These are phyloP conservation scores for Mycena latifolia DNA, from an alignment of 768 basidiomycete species.

Conservation along the genomic window DNA sequence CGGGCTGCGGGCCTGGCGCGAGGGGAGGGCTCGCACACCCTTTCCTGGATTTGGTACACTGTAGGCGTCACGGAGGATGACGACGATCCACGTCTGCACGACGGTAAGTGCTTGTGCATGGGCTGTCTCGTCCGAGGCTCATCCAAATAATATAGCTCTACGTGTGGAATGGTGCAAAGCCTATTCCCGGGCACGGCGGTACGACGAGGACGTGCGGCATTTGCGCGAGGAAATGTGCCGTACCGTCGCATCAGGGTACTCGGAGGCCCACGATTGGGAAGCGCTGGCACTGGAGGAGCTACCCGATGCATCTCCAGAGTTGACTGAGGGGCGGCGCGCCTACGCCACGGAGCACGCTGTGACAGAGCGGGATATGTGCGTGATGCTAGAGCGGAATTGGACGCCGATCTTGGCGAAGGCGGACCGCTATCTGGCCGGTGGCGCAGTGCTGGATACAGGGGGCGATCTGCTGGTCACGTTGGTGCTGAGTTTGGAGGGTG, in stretches of 20 bases:
- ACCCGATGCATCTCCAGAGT: not conserved
- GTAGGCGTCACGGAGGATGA: not conserved
- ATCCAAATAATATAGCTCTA: too few species aligned
- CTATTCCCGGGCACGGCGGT: constrained; percentile 21
- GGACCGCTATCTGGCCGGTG: not conserved
- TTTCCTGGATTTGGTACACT: constrained; percentile 18
- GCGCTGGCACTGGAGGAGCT: not conserved
- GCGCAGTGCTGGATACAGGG: not conserved
- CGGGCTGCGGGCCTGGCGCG: not conserved
- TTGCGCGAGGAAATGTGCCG: constrained; percentile 38
- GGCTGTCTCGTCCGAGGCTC: too few species aligned
- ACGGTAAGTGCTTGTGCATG: too few species aligned
- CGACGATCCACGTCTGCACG: not conserved
- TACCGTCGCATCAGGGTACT: not conserved
- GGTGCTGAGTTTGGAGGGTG: too few species aligned
- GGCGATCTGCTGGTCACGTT: not conserved
- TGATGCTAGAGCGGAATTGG: not conserved
- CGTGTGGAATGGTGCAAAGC: constrained; percentile 2
- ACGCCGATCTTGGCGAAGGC: not conserved
- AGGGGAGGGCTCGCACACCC: constrained; percentile 3
- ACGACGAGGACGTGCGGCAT: constrained; percentile 32
- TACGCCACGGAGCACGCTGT: constrained; percentile 4
- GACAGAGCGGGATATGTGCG: not conserved
- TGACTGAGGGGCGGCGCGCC: not conserved
- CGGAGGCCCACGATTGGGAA: not conserved